Conservation (phyloP, 345 rosid genomes). For the Eucalyptus marginata region DNA sequence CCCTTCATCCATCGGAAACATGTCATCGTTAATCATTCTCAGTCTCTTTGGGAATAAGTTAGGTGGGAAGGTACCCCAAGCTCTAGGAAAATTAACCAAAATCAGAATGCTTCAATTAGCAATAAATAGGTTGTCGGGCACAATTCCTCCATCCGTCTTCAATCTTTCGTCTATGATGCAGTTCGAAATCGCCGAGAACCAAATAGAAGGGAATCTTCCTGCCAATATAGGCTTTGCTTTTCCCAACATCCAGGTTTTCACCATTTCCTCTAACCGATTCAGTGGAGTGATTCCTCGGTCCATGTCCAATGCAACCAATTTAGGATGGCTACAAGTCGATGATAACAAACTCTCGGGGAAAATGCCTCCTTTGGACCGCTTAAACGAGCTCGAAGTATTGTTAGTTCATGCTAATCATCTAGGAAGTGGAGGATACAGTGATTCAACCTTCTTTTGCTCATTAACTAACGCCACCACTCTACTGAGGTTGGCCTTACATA, state of each 20-base stretch:
- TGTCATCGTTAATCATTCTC: not conserved
- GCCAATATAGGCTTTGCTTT: not conserved
- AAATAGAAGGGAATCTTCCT: conserved; percentile 9
- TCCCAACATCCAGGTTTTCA: not conserved
- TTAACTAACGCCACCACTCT: not conserved
- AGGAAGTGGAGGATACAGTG: not conserved
- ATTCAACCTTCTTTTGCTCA: not conserved
- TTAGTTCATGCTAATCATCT: not conserved
- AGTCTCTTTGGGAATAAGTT: not conserved
- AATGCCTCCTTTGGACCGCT: not conserved
- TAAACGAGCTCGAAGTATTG: not conserved
- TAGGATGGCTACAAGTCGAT: not conserved
- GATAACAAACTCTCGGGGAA: not conserved
- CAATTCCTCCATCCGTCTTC: conserved; percentile 7
- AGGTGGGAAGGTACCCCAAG: conserved; percentile 1
- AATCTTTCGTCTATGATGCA: not conserved
- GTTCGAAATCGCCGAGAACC: not conserved
- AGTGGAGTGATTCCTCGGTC: not conserved
- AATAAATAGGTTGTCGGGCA: not conserved
- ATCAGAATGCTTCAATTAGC: not conserved
- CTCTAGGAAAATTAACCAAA: not conserved
- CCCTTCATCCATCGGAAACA: conserved; percentile 8
- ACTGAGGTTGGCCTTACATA: accelerated
- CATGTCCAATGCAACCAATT: not conserved
- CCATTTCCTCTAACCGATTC: not conserved